A percentile compares a stretch with the other conserved stretches of the same genome.
These are phyloP conservation scores for Biscogniauxia marginata DNA, from an alignment of 2,329 filamentous ascomycete genomes.

Conservation along the genomic window DNA sequence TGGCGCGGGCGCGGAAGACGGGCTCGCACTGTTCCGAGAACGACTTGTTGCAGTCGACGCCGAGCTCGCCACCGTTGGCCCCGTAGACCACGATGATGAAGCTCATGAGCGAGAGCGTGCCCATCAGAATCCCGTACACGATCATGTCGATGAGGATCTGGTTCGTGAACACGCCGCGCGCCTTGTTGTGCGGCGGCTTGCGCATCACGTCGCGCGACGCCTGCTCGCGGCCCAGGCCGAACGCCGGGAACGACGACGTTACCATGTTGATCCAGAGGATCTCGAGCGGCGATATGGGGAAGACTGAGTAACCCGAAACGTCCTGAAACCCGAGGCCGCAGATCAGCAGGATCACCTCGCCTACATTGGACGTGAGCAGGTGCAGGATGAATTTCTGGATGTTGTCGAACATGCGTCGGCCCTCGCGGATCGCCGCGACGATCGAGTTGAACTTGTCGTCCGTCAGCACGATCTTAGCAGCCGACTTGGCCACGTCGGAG, in stretches of 20 bases:
- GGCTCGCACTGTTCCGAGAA: conserved; percentile 55
- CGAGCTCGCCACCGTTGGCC: conserved; percentile 54
- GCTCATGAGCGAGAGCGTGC: conserved; percentile 61
- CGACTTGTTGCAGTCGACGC: conserved; percentile 60
- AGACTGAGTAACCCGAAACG: conserved; percentile 68
- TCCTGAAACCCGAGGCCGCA: conserved; percentile 84
- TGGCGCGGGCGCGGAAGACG: conserved; percentile 69
- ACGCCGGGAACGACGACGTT: conserved; percentile 82
- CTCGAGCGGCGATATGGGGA: conserved; percentile 80
- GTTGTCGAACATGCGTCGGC: conserved; percentile 82
- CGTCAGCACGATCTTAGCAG: conserved; percentile 77
- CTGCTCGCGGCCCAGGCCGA: conserved; percentile 79
- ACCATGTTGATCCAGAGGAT: conserved; percentile 96
- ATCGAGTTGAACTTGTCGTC: conserved; percentile 90
- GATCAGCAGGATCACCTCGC: conserved; percentile 77
- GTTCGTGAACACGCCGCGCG: conserved; percentile 70
- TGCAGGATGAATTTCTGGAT: conserved; percentile 87
- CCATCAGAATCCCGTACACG: conserved; percentile 78
- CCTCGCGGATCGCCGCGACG: conserved; percentile 78
- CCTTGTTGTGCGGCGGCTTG: conserved; percentile 71
- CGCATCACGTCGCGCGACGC: conserved; percentile 75
- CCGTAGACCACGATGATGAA: conserved; percentile 66
- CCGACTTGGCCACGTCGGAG: conserved; percentile 82
- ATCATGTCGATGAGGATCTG: conserved; percentile 79
- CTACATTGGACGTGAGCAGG: conserved; percentile 77